A percentile compares a stretch with the other conserved stretches of the same genome.
These are phyloP conservation scores for Vanrija pseudolonga DNA, from an alignment of 1,284 basidiomycete species.

Conservation along the genomic window DNA sequence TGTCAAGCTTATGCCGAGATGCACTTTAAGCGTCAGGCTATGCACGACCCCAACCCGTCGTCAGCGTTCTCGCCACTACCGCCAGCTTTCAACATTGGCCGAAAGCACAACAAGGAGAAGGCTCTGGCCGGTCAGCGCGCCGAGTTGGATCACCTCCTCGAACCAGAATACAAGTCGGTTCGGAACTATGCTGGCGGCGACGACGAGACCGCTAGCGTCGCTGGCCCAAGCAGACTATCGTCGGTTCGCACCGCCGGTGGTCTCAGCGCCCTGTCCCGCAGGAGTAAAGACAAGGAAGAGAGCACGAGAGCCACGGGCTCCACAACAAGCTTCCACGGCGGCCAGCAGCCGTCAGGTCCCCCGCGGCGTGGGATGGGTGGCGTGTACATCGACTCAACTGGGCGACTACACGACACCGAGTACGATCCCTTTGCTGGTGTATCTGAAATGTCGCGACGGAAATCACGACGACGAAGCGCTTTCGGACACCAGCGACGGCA, in stretches of 20 bases:
- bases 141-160: slow-evolving; percentile 44
- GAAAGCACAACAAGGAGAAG: slow-evolving; percentile 33
- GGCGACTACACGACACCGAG: slow-evolving; percentile 47
- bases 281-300: slow-evolving; percentile 14
- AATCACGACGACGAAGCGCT: slow-evolving; percentile 37
- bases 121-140: slow-evolving; percentile 35
- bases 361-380: slow-evolving; percentile 13
- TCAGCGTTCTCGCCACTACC: slow-evolving; percentile 39
- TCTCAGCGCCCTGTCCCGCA: slow-evolving; percentile 16
- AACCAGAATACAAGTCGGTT: slow-evolving; percentile 36
- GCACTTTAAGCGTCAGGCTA: slow-evolving; percentile 32
- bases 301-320: slow-evolving; percentile 12
- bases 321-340: slow-evolving; percentile 4
- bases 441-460: slow-evolving; percentile 36
- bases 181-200: slow-evolving; percentile 17
- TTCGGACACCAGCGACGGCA: slow-evolving; percentile 37
- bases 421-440: slow-evolving; percentile 49
- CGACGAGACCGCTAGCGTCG: slow-evolving; percentile 23
- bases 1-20: slow-evolving; percentile 27
- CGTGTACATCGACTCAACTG: slow-evolving; percentile 44
- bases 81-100: slow-evolving; percentile 34
- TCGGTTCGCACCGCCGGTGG: slow-evolving; percentile 33
- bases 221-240: slow-evolving; percentile 28
- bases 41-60: slow-evolving; percentile 36
- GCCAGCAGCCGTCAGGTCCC: not conserved